Conservation (phyloP, 305 asterid species). For the Ilex paraguariensis region DNA sequence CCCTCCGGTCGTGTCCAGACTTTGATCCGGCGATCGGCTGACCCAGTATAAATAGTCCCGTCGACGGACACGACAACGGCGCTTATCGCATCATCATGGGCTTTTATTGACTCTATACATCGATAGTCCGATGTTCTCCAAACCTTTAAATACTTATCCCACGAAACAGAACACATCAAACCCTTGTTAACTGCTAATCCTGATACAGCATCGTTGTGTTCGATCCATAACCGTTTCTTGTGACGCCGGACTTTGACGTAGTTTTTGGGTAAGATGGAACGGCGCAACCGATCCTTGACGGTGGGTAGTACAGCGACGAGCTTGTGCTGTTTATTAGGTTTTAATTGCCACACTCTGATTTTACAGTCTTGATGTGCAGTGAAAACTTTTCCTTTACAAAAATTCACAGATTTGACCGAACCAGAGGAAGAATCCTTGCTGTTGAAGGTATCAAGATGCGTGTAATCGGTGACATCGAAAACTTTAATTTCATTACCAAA, state of each 20-base stretch:
- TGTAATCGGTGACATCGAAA: constrained; percentile 27
- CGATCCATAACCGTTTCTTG: constrained; percentile 56
- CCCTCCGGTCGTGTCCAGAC: constrained; percentile 49
- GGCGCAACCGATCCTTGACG: constrained; percentile 39
- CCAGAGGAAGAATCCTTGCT: constrained; percentile 31
- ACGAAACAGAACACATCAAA: constrained; percentile 42
- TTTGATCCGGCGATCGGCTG: constrained; percentile 60
- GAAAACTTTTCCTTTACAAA: constrained; percentile 41
- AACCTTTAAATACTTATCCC: constrained; percentile 70
- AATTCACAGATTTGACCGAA: constrained; percentile 52
- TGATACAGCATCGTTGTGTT: constrained; percentile 74
- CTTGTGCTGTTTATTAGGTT: constrained; percentile 32
- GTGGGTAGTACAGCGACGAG: constrained; percentile 58
- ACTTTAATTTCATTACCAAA: constrained; percentile 47
- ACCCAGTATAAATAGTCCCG: constrained; percentile 64
- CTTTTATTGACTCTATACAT: constrained; percentile 54
- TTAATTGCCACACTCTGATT: constrained; percentile 59
- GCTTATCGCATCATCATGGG: constrained; percentile 83
- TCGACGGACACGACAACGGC: constrained; percentile 40
- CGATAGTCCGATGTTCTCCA: constrained; percentile 34
- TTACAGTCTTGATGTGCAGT: constrained; percentile 81
- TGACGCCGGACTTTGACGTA: constrained; percentile 60
- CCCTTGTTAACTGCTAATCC: constrained; percentile 32
- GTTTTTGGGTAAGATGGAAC: constrained; percentile 45
- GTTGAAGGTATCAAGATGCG: constrained; percentile 39